phyloP scores from a whole-genome alignment of 225 moss, liverwort and hornwort genomes.

The Marchantia polymorpha region DNA sequence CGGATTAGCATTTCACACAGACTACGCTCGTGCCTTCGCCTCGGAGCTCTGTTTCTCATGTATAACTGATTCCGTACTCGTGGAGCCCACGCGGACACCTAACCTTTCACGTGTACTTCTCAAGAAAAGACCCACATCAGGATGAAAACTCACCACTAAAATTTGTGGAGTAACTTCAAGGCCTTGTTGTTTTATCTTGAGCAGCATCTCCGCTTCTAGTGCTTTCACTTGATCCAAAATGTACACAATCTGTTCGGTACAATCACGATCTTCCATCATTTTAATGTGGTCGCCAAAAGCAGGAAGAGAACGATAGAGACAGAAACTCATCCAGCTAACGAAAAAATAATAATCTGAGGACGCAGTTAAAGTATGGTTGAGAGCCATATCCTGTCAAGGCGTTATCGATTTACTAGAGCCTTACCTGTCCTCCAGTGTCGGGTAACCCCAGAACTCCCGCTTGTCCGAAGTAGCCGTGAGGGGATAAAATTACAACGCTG shows the following conservation, averaged over 20 bases:
- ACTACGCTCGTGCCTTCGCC: no score
- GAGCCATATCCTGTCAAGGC: no score
- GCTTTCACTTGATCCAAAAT: conserved; percentile 97
- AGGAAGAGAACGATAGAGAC: no score
- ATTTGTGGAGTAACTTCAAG: conserved; percentile 65
- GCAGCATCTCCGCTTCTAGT: conserved; percentile 78
- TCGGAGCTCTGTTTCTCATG: neutral
- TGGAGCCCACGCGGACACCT: neutral
- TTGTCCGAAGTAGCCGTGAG: conserved; percentile 96
- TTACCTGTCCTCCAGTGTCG: conserved; percentile 95
- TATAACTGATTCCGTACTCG: neutral
- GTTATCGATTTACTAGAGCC: neutral
- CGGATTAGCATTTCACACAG: no score
- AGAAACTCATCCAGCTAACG: no score
- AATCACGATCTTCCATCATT: no score
- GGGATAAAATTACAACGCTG: conserved; percentile 79
- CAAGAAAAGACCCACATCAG: neutral
- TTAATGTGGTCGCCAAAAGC: no score
- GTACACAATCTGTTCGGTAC: conserved; percentile 65
- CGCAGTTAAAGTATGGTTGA: no score
- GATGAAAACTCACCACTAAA: conserved; percentile 55
- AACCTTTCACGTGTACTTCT: no score
- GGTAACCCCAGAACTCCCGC: conserved; percentile 79
- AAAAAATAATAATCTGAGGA: no score
- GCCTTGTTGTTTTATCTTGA: conserved; percentile 70